Percentiles rank a stretch among this genome's conserved stretches.
phyloP scores from a whole-genome alignment of 495 filamentous ascomycete species.

The Acidiella bohemica region DNA sequence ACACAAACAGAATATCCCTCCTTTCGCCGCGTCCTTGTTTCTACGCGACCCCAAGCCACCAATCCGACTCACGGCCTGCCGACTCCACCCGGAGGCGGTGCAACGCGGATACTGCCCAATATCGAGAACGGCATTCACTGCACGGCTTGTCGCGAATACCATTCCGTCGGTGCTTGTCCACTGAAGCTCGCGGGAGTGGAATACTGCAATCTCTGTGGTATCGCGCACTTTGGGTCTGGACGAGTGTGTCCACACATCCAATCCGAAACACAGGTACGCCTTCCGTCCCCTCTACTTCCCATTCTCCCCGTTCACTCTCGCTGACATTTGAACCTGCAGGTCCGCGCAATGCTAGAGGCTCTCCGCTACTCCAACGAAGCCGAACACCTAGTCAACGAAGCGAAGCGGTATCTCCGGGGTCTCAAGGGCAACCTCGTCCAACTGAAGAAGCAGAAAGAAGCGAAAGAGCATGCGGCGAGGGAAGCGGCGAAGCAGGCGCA shows the following conservation, averaged over 20 bases:
- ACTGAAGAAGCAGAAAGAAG: slow-evolving; percentile 29
- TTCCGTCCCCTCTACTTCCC: background rate
- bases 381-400: slow-evolving; percentile 36
- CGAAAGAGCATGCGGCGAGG: slow-evolving; percentile 10
- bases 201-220: slow-evolving; percentile 51
- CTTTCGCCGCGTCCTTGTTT: slow-evolving; percentile 1
- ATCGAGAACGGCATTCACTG: slow-evolving; percentile 28
- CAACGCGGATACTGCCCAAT: slow-evolving; percentile 3
- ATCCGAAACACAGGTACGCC: slow-evolving; percentile 35
- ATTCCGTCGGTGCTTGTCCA: slow-evolving; percentile 45
- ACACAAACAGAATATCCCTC: background rate
- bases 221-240: slow-evolving; percentile 45
- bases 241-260: slow-evolving; percentile 48
- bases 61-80: background rate
- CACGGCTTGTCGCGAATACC: slow-evolving; percentile 39
- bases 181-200: slow-evolving; percentile 48
- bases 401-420: slow-evolving; percentile 42
- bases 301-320: background rate
- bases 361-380: slow-evolving; percentile 44
- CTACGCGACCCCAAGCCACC: background rate
- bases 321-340: slow-evolving; percentile 6
- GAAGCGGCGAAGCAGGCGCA: background rate
- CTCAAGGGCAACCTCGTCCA: slow-evolving; percentile 38
- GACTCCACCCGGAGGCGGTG: slow-evolving; percentile 1
- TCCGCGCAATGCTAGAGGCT: slow-evolving; percentile 45